phyloP scores from a whole-genome alignment of 345 rosid genomes.

The Populus davidiana region DNA sequence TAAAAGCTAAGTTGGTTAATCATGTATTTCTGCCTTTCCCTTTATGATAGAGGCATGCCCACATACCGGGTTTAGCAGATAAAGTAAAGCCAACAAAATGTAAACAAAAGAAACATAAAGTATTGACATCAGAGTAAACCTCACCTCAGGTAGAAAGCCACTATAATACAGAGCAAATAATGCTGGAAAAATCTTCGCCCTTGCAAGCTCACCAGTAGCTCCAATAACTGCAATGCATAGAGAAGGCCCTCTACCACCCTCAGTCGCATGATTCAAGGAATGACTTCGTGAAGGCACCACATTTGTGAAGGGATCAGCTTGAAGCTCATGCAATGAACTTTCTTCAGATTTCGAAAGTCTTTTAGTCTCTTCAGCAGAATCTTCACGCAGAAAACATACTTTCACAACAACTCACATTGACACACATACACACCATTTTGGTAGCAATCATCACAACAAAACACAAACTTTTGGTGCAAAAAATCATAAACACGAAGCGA shows the following conservation, averaged over 20 bases:
- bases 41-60: not conserved
- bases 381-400: constrained; percentile 9
- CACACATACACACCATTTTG: not conserved
- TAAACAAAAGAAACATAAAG: not conserved
- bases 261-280: constrained; percentile 25
- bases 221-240: constrained; percentile 74
- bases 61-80: not conserved
- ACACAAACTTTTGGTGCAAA: not conserved
- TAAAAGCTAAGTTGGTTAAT: not conserved
- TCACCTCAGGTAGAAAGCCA: constrained; percentile 78
- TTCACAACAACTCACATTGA: not conserved
- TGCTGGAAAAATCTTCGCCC: constrained; percentile 62
- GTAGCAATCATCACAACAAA: not conserved
- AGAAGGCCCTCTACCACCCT: constrained; percentile 39
- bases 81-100: not conserved
- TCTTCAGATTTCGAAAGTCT: constrained; percentile 21
- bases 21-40: not conserved
- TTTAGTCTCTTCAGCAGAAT: constrained; percentile 18
- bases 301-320: too few relatives aligned
- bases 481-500: not conserved
- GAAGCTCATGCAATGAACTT: constrained; percentile 9
- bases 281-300: constrained; percentile 12
- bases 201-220: constrained; percentile 77
- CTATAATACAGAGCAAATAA: constrained; percentile 71
- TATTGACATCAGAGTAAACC: not conserved